Conservation (phyloP, 208 protist genomes). For the Borovskyia barvae region DNA sequence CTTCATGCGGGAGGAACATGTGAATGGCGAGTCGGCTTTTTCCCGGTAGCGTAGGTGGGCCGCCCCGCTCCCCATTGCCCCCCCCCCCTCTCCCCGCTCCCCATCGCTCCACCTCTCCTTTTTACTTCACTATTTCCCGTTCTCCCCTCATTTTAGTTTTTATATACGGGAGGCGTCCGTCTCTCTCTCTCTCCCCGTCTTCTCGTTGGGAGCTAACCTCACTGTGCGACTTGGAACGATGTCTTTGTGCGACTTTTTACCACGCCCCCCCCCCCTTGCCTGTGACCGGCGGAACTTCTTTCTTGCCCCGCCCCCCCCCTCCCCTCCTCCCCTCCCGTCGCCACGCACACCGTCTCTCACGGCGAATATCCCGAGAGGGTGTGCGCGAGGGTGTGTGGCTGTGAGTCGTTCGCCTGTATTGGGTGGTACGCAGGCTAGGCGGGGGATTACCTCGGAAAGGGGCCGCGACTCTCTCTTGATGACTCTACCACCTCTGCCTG, state of each 20-base stretch:
- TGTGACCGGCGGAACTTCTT: too few species aligned
- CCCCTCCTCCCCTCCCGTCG: not conserved
- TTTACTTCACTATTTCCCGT: not conserved
- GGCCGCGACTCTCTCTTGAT: conserved; percentile 15
- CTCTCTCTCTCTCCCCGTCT: not conserved
- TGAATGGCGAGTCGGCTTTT: conserved; percentile 16
- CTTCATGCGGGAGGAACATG: conserved; percentile 38
- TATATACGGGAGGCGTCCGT: too few species aligned
- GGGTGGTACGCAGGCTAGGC: not conserved
- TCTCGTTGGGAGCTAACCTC: conserved; percentile 4
- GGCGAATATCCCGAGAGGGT: not conserved
- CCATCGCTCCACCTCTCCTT: not conserved
- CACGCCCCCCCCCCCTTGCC: not conserved
- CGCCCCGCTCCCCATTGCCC: not conserved
- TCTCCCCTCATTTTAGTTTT: not conserved
- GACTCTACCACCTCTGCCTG: too few species aligned
- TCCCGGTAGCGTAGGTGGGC: not conserved
- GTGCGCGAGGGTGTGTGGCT: not conserved
- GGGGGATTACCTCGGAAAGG: too few species aligned
- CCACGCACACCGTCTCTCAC: not conserved
- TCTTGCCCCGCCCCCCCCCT: not conserved
- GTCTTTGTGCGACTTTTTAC: conserved; percentile 10
- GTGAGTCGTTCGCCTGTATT: not conserved
- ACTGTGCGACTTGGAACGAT: not conserved
- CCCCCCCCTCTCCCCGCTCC: not conserved